Base-by-base conservation (phyloP, 768 basidiomycete species). In the Pisolithus sp. region DNA sequence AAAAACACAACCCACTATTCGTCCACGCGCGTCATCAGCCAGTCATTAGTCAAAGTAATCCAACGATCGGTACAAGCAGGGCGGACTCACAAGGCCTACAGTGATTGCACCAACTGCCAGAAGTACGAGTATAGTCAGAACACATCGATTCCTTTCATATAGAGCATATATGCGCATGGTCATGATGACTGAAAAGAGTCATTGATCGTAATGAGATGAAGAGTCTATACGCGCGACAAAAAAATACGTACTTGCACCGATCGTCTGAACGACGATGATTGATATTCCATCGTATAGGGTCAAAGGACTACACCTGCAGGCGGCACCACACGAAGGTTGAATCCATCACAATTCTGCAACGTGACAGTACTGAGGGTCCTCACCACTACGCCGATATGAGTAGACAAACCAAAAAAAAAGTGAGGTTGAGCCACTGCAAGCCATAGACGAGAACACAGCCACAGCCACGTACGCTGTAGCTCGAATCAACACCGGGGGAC, bases 151-250 rank as follows among this genome's bases (percentile, higher is more conserved):
- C 38, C 48, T 52, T 7, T 53, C 31, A 13, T 55, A 59, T n/a
- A 62, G 46, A 2, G 56, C 60, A 28, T 62, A 62, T 7, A 59
- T 54, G 20, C 60, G 61, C 50, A 62, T 57, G 5, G 44, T 44
- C 58, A 62, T 62, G 10, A 59, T 24, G 24, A 10, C 58, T 59
- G 24, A 7, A 34, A 13, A 13, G 24, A 8, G 30, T 45, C 43
- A 28, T 45, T 20, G 36, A 24, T 4, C 18, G 17, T 13, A 42
- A 28, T 7, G 5, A 5, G n/a, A 17, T 15, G n/a, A 9, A 13
- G 42, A 39, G 4, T 3, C 20, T 13, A 17, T 15, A 13, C 13
- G 36, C 20, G 37, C 18, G 6, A 15, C 15, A 26, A 1, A 4
- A n/a, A 12, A 52, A 45, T 26, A 56, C 60, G 50, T 28, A 31